A percentile compares a stretch with the other conserved stretches of the same genome.
These are phyloP conservation scores for Aureobasidium pullulans DNA, from an alignment of 2,329 filamentous ascomycete genomes.

Conservation along the genomic window DNA sequence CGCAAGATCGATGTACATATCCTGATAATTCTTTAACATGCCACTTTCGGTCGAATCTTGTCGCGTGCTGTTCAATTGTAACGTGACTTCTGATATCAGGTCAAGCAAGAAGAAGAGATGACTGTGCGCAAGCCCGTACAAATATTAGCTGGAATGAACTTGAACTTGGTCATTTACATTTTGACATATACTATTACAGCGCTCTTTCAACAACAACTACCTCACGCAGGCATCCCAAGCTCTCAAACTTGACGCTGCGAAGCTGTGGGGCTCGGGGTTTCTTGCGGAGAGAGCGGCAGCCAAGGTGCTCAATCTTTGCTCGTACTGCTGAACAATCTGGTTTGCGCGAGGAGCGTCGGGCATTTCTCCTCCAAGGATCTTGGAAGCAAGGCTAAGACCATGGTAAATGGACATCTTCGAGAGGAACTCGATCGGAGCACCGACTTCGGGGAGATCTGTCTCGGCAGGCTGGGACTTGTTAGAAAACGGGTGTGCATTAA, in stretches of 20 bases:
- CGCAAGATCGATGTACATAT: not conserved
- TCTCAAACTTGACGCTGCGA: not conserved
- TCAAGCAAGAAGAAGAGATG: no score
- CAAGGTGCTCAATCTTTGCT: not conserved
- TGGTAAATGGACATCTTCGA: slow-evolving; percentile 34
- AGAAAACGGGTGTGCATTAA: not conserved
- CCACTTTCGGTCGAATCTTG: no score
- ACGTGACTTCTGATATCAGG: no score
- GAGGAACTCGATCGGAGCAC: slow-evolving; percentile 23
- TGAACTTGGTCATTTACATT: not conserved
- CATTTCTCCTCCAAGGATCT: slow-evolving; percentile 32
- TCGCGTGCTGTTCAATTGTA: no score
- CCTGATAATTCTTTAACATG: not conserved
- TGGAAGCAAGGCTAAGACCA: slow-evolving; percentile 35
- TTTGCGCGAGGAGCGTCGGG: slow-evolving; percentile 15
- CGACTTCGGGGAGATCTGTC: slow-evolving; percentile 3
- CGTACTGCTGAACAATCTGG: slow-evolving; percentile 8
- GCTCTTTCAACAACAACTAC: not conserved
- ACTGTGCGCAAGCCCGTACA: no score
- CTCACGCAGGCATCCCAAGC: slow-evolving; percentile 5
- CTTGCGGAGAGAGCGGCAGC: not conserved
- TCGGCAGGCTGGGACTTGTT: slow-evolving; percentile 15
- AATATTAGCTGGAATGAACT: no score
- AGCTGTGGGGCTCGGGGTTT: not conserved
- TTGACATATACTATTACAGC: not conserved